Conservation (phyloP, 2,329 filamentous ascomycete species). For the Hortaea sp. region DNA sequence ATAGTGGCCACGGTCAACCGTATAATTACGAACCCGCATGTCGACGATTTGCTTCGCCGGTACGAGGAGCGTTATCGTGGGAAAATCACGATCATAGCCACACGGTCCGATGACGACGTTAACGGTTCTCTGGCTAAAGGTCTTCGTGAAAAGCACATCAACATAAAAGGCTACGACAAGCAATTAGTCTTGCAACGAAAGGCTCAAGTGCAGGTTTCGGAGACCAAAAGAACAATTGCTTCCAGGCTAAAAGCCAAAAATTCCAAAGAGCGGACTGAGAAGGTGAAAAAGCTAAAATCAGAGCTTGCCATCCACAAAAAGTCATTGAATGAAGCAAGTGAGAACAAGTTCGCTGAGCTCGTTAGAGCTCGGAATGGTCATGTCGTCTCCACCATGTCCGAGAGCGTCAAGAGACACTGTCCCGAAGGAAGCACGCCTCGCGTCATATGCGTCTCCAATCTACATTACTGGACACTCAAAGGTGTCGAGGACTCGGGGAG, state of each 20-base stretch:
- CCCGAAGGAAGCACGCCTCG: constrained; percentile 3
- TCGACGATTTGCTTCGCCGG: constrained; percentile 8
- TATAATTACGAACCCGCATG: constrained; percentile 7
- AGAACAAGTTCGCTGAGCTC: constrained; percentile 4
- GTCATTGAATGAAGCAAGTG: background rate
- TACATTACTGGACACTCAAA: constrained; percentile 15
- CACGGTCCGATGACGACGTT: constrained; percentile 11
- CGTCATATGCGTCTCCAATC: constrained; percentile 16
- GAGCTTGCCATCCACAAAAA: background rate
- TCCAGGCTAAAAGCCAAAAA: constrained; percentile 2
- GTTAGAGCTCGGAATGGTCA: constrained; percentile 11
- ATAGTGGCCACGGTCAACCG: constrained; percentile 11
- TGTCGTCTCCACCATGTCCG: constrained; percentile 3
- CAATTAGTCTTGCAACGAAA: constrained; percentile 2
- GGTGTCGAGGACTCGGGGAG: background rate
- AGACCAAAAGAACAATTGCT: constrained; percentile 1
- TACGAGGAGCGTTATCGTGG: constrained; percentile 13
- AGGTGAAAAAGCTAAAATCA: background rate
- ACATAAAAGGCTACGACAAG: background rate
- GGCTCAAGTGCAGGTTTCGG: constrained; percentile 1
- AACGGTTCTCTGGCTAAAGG: constrained; percentile 6
- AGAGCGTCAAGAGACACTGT: constrained; percentile 5
- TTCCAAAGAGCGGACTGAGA: background rate
- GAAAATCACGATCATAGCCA: constrained; percentile 13
- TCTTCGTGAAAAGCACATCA: constrained; percentile 4